Percentiles rank a stretch among this genome's conserved stretches.
phyloP scores from a whole-genome alignment of 208 protist genomes.

The Trichomonas tenax region DNA sequence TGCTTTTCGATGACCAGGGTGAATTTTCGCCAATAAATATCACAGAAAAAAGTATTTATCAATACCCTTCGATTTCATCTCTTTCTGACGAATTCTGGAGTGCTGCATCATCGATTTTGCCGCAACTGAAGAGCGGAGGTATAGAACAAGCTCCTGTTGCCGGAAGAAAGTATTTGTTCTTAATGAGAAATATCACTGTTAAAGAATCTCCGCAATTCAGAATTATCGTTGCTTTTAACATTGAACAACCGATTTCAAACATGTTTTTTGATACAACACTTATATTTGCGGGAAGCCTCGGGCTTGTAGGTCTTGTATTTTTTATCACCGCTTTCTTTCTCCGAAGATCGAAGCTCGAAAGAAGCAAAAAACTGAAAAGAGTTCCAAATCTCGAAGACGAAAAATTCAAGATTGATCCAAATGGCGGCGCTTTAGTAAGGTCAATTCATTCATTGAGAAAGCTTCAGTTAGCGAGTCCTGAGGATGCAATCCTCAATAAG shows the following conservation, averaged over 20 bases:
- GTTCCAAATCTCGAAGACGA: neutral
- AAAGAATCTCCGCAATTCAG: neutral
- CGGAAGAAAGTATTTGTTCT: neutral
- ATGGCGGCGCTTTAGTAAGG: neutral
- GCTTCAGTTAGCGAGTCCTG: neutral
- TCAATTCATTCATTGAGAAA: neutral
- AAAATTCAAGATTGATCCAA: neutral
- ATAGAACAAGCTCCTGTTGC: neutral
- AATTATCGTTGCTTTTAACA: neutral
- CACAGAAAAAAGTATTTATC: neutral
- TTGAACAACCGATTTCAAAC: neutral
- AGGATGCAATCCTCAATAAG: neutral
- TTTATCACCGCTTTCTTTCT: neutral
- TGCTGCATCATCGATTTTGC: neutral
- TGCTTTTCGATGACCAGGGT: neutral
- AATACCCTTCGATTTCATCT: neutral
- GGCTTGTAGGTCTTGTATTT: neutral
- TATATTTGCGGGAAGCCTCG: neutral
- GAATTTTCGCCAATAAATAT: neutral
- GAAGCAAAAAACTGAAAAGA: neutral
- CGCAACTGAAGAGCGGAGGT: neutral
- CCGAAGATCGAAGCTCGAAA: neutral
- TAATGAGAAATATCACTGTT: neutral
- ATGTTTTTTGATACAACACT: neutral
- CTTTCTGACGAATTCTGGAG: neutral